Evolutionary conservation across 768 basidiomycete species (phyloP), one percentile per base, ranked within the genome.

Genomic region (Neoboletus brunneissimus): DNA sequence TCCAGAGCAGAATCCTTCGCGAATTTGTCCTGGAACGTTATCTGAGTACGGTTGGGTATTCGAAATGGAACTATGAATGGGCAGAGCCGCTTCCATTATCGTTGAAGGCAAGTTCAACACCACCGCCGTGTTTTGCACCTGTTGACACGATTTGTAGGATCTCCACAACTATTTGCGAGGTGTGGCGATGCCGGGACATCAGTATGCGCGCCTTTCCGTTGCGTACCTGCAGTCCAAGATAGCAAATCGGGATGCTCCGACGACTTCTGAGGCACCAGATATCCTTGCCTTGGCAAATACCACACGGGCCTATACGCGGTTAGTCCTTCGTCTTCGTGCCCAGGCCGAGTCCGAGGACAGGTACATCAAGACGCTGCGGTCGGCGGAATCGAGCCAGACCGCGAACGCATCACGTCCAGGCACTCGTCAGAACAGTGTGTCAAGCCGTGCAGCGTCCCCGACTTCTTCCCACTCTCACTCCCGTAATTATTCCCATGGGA

Each of bases 151-250:
- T 16, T 46, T 16, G 8, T 62, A 91, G 88, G 91, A 94, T 70
- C 77, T 94, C 40, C 82, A 82, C 64, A 81, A 87, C 50, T 94
- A 92, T 63, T 85, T 92, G 82, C 80, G 84, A 45, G 89, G 89
- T 3, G 86, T 92, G 5, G 85, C 84, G 6, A 81, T 88, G 25
- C 91, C 91, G 8, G 79, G 80, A 4, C 86, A 92, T 59, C 83
- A 88, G 58, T 92, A 88, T 60, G 78, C 84, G 0, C 79, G 82
- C 5, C 76, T 83, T 34, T 81, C 90, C 2, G 75, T 75, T 6
- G 68, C 79, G 27, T 84, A 85, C 60, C 73, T 89, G 54, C 83
- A 85, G 49, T 78, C 80, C 0, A 72, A 79, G 25, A 62, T 56
- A 2, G 58, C 77, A 2, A 46, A 56, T 10, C 81, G 77, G 45